Evolutionary conservation across 2,329 filamentous ascomycete species (phyloP).

Genomic region (Exophiala dermatitidis): DNA sequence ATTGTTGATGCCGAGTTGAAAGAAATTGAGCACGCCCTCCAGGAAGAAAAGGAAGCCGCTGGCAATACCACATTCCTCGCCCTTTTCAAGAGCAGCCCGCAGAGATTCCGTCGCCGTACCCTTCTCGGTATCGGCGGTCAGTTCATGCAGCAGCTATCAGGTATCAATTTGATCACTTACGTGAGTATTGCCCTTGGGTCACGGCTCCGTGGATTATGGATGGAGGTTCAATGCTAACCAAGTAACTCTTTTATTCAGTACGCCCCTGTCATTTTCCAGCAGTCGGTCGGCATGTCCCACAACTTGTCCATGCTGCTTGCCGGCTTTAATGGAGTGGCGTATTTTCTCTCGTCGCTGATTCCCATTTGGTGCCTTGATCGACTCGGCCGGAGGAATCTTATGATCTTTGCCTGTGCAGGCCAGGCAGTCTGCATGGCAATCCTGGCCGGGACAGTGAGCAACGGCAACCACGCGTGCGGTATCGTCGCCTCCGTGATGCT

Average conservation of each 20-base stretch:
- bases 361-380: slow-evolving; percentile 46
- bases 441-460: slow-evolving; percentile 39
- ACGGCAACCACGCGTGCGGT: slow-evolving; percentile 40
- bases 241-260: slow-evolving; percentile 39
- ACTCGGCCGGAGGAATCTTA: slow-evolving; percentile 31
- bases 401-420: neutral
- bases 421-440: slow-evolving; percentile 62
- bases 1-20: slow-evolving; percentile 46
- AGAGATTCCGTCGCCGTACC: neutral
- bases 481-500: slow-evolving; percentile 51
- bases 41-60: neutral
- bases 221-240: slow-evolving; percentile 26
- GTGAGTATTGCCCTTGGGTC: neutral
- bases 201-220: neutral
- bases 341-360: slow-evolving; percentile 46
- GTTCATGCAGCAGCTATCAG: neutral
- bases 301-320: slow-evolving; percentile 45
- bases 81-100: neutral
- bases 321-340: slow-evolving; percentile 49
- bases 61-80: neutral
- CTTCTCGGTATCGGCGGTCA: slow-evolving; percentile 31
- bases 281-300: slow-evolving; percentile 36
- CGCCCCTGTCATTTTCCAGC: slow-evolving; percentile 38
- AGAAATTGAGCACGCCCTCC: slow-evolving; percentile 43
- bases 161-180: slow-evolving; percentile 1